These are phyloP conservation scores for Talaromyces verruculosus DNA, from an alignment of 2,329 filamentous ascomycete species.

Conservation along the genomic window DNA sequence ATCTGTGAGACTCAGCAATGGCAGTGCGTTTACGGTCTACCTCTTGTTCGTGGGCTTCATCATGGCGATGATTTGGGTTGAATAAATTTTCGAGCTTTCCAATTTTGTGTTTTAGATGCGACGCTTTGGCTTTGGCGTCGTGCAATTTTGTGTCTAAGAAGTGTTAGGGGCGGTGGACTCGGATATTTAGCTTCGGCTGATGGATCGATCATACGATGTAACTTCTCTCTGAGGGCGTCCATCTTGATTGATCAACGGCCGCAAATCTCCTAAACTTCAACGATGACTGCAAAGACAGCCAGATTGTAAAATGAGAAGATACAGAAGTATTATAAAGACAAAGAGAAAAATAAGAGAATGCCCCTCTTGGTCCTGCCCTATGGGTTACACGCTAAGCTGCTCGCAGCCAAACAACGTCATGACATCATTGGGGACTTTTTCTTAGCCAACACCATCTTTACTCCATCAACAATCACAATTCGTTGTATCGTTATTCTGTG, in stretches of 20 bases:
- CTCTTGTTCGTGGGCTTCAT: slow-evolving; percentile 83
- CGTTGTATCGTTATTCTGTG: neutral
- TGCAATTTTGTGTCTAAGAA: slow-evolving; percentile 14
- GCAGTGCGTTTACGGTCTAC: slow-evolving; percentile 76
- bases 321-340: neutral
- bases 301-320: neutral
- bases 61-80: slow-evolving; percentile 81
- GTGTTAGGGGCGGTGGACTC: neutral
- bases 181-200: neutral
- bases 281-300: neutral
- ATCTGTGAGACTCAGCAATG: slow-evolving; percentile 67
- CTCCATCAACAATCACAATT: neutral
- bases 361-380: slow-evolving; percentile 2
- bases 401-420: neutral
- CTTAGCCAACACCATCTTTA: neutral
- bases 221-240: slow-evolving; percentile 19
- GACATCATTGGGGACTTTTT: slow-evolving; percentile 3
- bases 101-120: slow-evolving; percentile 59
- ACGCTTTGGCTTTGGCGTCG: slow-evolving; percentile 15
- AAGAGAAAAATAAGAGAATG: neutral
- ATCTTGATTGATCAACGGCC: slow-evolving; percentile 10
- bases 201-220: slow-evolving; percentile 8
- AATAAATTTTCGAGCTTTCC: slow-evolving; percentile 68
- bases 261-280: neutral
- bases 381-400: neutral